These are phyloP conservation scores for Crassisporium funariophilum DNA, from an alignment of 768 basidiomycete genomes.

Conservation along the genomic window DNA sequence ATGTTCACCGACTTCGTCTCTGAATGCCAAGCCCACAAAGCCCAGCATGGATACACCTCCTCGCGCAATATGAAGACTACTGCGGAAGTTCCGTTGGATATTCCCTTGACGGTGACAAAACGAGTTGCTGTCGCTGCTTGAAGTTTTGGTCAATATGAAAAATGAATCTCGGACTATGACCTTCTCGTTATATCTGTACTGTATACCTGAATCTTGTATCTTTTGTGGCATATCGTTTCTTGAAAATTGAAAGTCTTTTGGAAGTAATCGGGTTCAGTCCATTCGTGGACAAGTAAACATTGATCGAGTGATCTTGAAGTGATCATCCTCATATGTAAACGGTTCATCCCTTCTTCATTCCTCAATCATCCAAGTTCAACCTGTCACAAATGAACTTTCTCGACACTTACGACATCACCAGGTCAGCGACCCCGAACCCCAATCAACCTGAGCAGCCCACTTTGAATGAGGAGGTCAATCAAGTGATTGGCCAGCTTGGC, in stretches of 20 bases:
- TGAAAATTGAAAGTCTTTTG: too few species aligned
- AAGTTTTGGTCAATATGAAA: too few species aligned
- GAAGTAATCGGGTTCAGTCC: too few species aligned
- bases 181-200: too few species aligned
- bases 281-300: too few species aligned
- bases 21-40: constrained; percentile 70
- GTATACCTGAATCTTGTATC: too few species aligned
- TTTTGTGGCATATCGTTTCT: too few species aligned
- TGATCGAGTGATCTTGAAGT: too few species aligned
- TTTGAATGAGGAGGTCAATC: constrained; percentile 85
- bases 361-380: constrained; percentile 1
- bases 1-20: constrained; percentile 94
- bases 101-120: constrained; percentile 27
- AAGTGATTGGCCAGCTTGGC: constrained; percentile 86
- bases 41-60: constrained; percentile 27
- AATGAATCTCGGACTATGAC: too few species aligned
- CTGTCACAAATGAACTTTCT: constrained; percentile 66
- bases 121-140: constrained; percentile 31
- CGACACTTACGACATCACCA: constrained; percentile 64
- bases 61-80: constrained; percentile 12
- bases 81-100: constrained; percentile 24
- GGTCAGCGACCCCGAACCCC: constrained; percentile 50
- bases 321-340: too few species aligned
- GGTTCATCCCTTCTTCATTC: neutral
- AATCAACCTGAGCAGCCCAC: constrained; percentile 46